A percentile compares a stretch with the other conserved stretches of the same genome.
phyloP scores from a whole-genome alignment of 2,329 filamentous ascomycete genomes.

The Tolypocladium guangdongense region DNA sequence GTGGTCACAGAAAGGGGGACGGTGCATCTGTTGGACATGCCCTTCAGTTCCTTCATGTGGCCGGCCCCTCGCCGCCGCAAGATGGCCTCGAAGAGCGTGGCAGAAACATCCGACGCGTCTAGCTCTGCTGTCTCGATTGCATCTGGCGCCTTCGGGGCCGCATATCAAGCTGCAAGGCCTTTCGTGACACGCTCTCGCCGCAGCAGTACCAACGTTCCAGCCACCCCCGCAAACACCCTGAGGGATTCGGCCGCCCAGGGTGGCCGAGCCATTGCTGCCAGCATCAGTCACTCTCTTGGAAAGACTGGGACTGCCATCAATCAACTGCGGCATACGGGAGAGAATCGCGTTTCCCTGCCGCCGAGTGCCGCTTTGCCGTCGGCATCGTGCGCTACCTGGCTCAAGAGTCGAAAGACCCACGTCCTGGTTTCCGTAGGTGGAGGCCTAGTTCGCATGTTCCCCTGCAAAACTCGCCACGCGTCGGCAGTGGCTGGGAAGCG shows the following conservation, averaged over 20 bases:
- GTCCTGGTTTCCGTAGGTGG: constrained; percentile 54
- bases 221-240: constrained; percentile 30
- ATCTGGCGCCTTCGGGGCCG: constrained; percentile 58
- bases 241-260: constrained; percentile 57
- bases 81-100: constrained; percentile 30
- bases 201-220: constrained; percentile 27
- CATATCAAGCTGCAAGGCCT: constrained; percentile 56
- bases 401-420: constrained; percentile 50
- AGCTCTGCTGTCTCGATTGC: constrained; percentile 55
- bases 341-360: constrained; percentile 64
- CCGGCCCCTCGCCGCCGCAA: constrained; percentile 56
- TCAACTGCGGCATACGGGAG: constrained; percentile 62
- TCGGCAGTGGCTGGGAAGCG: constrained; percentile 42
- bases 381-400: constrained; percentile 53
- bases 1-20: constrained; percentile 94
- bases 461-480: constrained; percentile 43
- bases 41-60: constrained; percentile 74
- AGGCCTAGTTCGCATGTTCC: constrained; percentile 56
- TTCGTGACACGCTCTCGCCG: constrained; percentile 45
- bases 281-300: constrained; percentile 63
- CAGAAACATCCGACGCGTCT: constrained; percentile 36
- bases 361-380: constrained; percentile 40
- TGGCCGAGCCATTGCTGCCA: constrained; percentile 60
- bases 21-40: constrained; percentile 83
- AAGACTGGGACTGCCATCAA: constrained; percentile 61